Conservation (phyloP, 129 eudicot species). For the Centella asiatica region DNA sequence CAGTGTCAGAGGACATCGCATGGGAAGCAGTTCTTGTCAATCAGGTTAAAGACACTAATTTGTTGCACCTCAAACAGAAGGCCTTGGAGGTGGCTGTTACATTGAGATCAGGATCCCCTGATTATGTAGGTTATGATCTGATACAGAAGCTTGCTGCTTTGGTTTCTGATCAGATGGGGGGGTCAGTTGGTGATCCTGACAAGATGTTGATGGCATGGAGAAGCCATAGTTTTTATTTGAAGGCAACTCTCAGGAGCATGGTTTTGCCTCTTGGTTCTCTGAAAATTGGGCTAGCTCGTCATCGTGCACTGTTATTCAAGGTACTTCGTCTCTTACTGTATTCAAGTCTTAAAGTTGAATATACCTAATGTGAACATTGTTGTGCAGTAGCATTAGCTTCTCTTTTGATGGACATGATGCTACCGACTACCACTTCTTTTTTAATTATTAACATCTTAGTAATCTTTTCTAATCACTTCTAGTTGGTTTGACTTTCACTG, state of each 20-base stretch:
- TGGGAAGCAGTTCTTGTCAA: slow-evolving; percentile 90
- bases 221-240: slow-evolving; percentile 45
- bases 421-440: too few species aligned
- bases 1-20: slow-evolving; percentile 40
- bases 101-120: slow-evolving; percentile 34
- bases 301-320: slow-evolving; percentile 89
- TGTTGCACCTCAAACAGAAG: slow-evolving; percentile 51
- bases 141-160: slow-evolving; percentile 63
- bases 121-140: slow-evolving; percentile 23
- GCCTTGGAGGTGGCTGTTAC: slow-evolving; percentile 46
- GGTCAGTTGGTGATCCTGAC: slow-evolving; percentile 81
- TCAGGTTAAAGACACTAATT: slow-evolving; percentile 55
- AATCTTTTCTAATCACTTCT: too few species aligned
- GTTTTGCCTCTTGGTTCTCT: slow-evolving; percentile 92
- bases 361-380: background rate
- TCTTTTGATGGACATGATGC: too few species aligned
- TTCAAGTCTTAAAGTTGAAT: background rate
- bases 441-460: too few species aligned
- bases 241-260: slow-evolving; percentile 64
- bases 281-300: slow-evolving; percentile 84
- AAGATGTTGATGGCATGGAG: slow-evolving; percentile 68
- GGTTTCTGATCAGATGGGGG: slow-evolving; percentile 91
- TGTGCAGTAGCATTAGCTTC: background rate
- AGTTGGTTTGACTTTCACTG: too few species aligned
- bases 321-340: slow-evolving; percentile 24